Conservation (phyloP, 441 rosid species). For the Gossypium gossypioides region DNA sequence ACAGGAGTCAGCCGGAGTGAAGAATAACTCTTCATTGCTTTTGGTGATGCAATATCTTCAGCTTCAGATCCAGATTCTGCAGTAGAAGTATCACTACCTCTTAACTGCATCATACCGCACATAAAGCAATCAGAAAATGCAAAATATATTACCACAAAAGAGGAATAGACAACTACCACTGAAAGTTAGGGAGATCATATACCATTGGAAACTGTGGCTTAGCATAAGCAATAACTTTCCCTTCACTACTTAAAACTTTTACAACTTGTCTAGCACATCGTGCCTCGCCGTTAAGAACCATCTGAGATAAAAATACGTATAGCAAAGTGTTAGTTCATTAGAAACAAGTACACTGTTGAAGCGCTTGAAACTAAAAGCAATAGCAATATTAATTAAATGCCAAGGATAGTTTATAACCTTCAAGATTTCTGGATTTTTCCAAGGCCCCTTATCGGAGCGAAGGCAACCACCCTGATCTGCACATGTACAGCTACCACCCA, state of each 20-base stretch:
- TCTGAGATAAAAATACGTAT: conserved; percentile 34
- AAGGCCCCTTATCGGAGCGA: conserved; percentile 94
- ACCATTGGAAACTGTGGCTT: conserved; percentile 76
- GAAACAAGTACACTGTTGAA: conserved; percentile 1
- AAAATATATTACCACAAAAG: not conserved
- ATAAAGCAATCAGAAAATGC: not conserved
- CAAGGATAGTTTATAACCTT: conserved; percentile 42
- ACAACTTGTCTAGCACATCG: conserved; percentile 79
- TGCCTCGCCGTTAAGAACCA: conserved; percentile 81
- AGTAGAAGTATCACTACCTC: conserved; percentile 93
- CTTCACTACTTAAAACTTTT: conserved; percentile 79
- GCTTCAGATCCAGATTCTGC: conserved; percentile 99
- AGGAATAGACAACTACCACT: not conserved
- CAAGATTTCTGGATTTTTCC: conserved; percentile 82
- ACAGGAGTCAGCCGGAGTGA: conserved; percentile 94
- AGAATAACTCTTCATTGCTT: conserved; percentile 75
- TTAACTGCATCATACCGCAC: conserved; percentile 37
- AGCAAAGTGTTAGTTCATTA: conserved; percentile 7
- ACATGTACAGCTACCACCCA: conserved; percentile 89
- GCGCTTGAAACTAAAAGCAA: conserved; percentile 4
- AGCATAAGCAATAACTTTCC: conserved; percentile 83
- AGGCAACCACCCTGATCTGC: conserved; percentile 95
- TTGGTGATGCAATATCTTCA: conserved; percentile 87
- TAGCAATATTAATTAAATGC: conserved; percentile 11
- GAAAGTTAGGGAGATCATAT: conserved; percentile 19